phyloP scores from a whole-genome alignment of 768 basidiomycete genomes.

The Lentinus tigrinus region DNA sequence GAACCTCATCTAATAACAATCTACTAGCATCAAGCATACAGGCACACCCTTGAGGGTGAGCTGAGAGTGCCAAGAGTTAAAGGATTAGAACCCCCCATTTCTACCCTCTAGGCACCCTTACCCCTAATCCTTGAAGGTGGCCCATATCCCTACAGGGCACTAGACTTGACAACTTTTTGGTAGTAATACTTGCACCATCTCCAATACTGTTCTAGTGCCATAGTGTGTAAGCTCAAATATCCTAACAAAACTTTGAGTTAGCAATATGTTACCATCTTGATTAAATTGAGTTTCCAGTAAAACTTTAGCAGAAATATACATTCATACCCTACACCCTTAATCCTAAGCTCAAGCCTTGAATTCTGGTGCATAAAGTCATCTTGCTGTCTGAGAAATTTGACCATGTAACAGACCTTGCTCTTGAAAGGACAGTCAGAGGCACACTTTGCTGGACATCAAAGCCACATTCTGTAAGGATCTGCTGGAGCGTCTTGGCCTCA shows the following conservation, averaged over 20 bases:
- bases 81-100: no score
- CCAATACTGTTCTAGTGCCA: constrained; percentile 25
- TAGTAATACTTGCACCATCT: constrained; percentile 40
- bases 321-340: constrained; percentile 32
- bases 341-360: constrained; percentile 34
- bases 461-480: constrained; percentile 37
- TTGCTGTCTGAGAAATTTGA: constrained; percentile 36
- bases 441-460: constrained; percentile 40
- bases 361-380: constrained; percentile 39
- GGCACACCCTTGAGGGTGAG: no score
- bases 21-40: no score
- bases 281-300: constrained; percentile 47
- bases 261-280: constrained; percentile 39
- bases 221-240: not conserved
- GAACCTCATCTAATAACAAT: no score
- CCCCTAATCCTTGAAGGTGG: no score
- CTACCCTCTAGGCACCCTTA: no score
- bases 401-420: constrained; percentile 36
- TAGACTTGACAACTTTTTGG: no score
- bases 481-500: constrained; percentile 31
- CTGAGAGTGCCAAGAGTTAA: no score
- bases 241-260: no score
- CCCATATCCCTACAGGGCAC: no score
- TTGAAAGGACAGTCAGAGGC: constrained; percentile 17
- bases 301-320: constrained; percentile 45